These are phyloP conservation scores for Aspergillus sp. DNA, from an alignment of 2,329 filamentous ascomycete genomes.

Conservation along the genomic window DNA sequence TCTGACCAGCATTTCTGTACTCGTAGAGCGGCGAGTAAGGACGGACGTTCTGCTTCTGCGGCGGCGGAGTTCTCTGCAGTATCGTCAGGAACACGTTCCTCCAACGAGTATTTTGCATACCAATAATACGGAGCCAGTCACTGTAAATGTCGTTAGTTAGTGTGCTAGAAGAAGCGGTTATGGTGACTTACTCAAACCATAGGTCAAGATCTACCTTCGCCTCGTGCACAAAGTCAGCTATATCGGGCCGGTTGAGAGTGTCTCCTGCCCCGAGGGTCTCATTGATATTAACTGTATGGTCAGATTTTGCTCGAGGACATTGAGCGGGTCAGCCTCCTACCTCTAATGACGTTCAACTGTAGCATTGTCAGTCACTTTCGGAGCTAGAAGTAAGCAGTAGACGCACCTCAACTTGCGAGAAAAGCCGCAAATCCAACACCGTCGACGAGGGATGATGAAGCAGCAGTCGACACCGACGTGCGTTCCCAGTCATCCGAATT, in stretches of 20 bases:
- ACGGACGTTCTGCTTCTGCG: constrained; percentile 32
- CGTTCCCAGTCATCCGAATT: constrained; percentile 34
- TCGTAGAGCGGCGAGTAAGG: constrained; percentile 45
- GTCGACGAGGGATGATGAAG: constrained; percentile 45
- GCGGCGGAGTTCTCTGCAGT: constrained; percentile 26
- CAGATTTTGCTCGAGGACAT: background rate
- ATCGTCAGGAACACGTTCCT: background rate
- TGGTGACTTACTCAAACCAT: constrained; percentile 44
- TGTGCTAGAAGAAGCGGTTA: background rate
- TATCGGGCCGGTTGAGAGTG: constrained; percentile 31
- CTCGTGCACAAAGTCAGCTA: constrained; percentile 43
- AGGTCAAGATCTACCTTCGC: constrained; percentile 48
- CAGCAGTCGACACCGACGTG: constrained; percentile 46
- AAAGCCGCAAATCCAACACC: constrained; percentile 49
- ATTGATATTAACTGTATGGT: constrained; percentile 33
- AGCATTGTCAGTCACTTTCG: constrained; percentile 4
- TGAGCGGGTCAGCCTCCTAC: constrained; percentile 9
- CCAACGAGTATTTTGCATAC: constrained; percentile 13
- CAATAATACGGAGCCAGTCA: constrained; percentile 37
- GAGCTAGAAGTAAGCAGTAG: background rate
- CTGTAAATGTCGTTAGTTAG: constrained; percentile 16
- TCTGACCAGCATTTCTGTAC: constrained; percentile 56
- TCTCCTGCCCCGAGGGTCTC: constrained; percentile 27
- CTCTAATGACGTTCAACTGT: constrained; percentile 44
- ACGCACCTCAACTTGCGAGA: constrained; percentile 50